phyloP scores from a whole-genome alignment of 768 basidiomycete genomes.

The Hortiboletus campestris region DNA sequence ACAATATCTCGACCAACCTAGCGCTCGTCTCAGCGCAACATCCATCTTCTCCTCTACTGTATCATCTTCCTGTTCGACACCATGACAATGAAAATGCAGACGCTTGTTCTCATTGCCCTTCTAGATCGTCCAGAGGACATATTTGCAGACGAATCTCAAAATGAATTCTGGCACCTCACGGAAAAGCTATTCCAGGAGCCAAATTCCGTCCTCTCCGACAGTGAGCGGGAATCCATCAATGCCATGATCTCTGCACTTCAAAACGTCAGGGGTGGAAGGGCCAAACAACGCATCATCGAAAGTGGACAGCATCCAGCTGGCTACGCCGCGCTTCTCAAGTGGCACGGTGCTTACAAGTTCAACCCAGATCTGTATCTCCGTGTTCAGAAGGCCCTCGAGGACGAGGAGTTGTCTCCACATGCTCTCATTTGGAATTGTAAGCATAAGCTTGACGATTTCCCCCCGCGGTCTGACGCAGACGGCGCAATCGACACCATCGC shows the following conservation, averaged over 20 bases:
- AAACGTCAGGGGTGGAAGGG: neutral
- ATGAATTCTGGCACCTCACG: neutral
- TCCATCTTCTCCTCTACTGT: too few relatives aligned
- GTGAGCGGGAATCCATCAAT: neutral
- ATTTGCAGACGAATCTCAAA: constrained; percentile 1
- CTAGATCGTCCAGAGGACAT: constrained; percentile 1
- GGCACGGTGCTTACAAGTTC: constrained; percentile 1
- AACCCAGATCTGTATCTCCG: neutral
- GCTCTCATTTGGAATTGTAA: constrained; percentile 2
- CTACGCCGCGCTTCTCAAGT: neutral
- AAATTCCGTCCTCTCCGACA: neutral
- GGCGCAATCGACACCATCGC: neutral
- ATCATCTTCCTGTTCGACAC: too few relatives aligned
- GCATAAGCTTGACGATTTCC: neutral
- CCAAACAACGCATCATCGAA: constrained; percentile 1
- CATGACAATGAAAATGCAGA: constrained; percentile 9
- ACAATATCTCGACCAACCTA: too few relatives aligned
- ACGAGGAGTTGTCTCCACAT: neutral
- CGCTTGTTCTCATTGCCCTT: neutral
- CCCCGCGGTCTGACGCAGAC: neutral
- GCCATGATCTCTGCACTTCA: neutral
- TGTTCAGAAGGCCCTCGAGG: neutral
- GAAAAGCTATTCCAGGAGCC: neutral
- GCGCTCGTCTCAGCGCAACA: too few relatives aligned
- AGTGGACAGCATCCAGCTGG: constrained; percentile 1